phyloP scores from a whole-genome alignment of 2,329 filamentous ascomycete species.

The Xylaria sp. region DNA sequence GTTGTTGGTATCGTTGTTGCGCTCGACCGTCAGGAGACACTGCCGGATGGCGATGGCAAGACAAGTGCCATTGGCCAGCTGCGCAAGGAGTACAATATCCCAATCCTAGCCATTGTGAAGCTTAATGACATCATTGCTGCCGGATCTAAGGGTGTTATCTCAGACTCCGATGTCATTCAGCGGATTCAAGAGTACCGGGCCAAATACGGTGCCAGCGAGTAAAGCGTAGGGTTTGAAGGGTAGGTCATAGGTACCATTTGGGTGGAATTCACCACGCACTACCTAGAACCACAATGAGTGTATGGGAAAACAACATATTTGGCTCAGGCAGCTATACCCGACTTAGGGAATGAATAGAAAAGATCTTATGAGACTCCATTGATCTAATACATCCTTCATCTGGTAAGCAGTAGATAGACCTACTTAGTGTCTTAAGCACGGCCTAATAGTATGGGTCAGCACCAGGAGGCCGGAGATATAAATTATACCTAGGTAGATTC shows the following conservation, averaged over 20 bases:
- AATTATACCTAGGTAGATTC: background rate
- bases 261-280: background rate
- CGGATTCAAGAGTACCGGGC: conserved; percentile 78
- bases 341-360: background rate
- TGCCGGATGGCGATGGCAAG: conserved; percentile 72
- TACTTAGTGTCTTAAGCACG: background rate
- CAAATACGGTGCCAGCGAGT: conserved; percentile 72
- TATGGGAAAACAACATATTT: background rate
- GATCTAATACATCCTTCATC: background rate
- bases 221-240: conserved; percentile 26
- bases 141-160: conserved; percentile 71
- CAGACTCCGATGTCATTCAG: conserved; percentile 68
- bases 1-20: conserved; percentile 91
- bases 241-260: background rate
- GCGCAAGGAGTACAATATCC: conserved; percentile 83
- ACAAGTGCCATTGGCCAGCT: conserved; percentile 89
- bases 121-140: conserved; percentile 83
- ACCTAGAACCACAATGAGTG: background rate
- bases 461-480: background rate
- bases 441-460: background rate
- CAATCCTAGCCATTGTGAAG: conserved; percentile 84
- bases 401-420: background rate
- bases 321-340: background rate
- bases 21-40: conserved; percentile 87
- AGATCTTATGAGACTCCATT: background rate